A percentile compares a stretch with the other conserved stretches of the same genome.
Conservation (phyloP, 768 basidiomycete genomes). For the Termitomyces sp. region DNA sequence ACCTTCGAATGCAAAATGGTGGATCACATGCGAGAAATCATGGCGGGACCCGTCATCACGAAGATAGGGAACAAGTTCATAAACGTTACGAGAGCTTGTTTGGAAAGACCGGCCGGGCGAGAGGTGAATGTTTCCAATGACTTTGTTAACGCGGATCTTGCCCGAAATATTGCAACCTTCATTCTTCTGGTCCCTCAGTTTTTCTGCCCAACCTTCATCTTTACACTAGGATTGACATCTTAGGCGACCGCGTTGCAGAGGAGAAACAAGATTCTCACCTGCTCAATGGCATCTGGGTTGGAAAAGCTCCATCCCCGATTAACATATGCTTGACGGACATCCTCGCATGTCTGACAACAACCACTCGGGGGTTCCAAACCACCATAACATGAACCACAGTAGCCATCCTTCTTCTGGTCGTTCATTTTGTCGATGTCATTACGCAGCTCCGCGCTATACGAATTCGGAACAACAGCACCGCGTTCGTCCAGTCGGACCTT, state of each 20-base stretch:
- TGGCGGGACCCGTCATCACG: slow-evolving; percentile 85
- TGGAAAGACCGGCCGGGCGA: slow-evolving; percentile 97
- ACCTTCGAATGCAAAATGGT: slow-evolving; percentile 76
- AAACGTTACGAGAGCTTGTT: slow-evolving; percentile 68
- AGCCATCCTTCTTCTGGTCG: slow-evolving; percentile 53
- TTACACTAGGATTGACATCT: slow-evolving; percentile 58
- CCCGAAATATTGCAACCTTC: slow-evolving; percentile 96
- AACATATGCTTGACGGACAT: slow-evolving; percentile 87
- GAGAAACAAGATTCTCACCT: slow-evolving; percentile 49
- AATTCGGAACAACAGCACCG: slow-evolving; percentile 58
- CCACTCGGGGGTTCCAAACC: slow-evolving; percentile 71
- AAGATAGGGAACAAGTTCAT: slow-evolving; percentile 94
- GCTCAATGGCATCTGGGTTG: slow-evolving; percentile 88
- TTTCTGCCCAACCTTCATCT: slow-evolving; percentile 93
- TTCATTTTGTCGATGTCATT: slow-evolving; percentile 87
- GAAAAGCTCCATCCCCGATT: slow-evolving; percentile 94
- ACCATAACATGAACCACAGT: slow-evolving; percentile 97
- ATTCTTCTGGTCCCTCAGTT: slow-evolving; percentile 84
- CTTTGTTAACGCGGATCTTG: slow-evolving; percentile 93
- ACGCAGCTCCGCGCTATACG: slow-evolving; percentile 59
- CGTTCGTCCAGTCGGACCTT: slow-evolving; percentile 72
- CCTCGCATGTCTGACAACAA: slow-evolving; percentile 96
- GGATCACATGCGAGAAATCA: slow-evolving; percentile 88
- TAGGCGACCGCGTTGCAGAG: neutral
- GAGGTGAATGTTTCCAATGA: slow-evolving; percentile 92